Evolutionary conservation across 139 green algal species (phyloP).

Genomic region (Tetraselmis striata): DNA sequence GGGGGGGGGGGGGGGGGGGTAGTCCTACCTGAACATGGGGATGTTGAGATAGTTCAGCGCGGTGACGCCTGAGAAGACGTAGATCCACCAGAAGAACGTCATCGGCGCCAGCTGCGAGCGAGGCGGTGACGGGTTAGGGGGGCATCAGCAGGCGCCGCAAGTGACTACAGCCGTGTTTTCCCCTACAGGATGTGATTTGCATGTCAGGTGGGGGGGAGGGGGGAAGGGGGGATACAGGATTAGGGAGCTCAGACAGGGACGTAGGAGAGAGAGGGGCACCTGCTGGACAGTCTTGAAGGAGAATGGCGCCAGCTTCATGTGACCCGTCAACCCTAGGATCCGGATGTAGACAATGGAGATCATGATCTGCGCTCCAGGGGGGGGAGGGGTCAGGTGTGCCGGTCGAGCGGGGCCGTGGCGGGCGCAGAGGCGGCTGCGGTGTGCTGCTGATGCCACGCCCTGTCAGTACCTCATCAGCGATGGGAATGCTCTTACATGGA

Average conservation of each 20-base stretch:
- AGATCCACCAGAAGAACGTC: conserved; percentile 46
- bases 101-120: conserved; percentile 27
- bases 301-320: conserved; percentile 22
- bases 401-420: no score
- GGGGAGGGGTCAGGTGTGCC: no score
- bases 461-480: no score
- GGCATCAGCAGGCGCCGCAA: no score
- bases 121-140: no score
- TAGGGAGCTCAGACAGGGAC: not conserved
- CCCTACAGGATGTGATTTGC: no score
- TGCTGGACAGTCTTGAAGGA: not conserved
- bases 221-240: no score
- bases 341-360: conserved; percentile 37
- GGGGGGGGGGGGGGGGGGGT: not conserved
- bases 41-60: conserved; percentile 46
- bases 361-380: conserved; percentile 32
- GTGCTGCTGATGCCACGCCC: no score
- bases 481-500: no score
- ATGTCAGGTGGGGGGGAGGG: no score
- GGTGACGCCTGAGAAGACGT: conserved; percentile 43
- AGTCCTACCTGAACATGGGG: conserved; percentile 43
- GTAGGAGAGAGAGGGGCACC: not conserved
- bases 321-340: not conserved
- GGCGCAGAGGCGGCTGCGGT: no score
- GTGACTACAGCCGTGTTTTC: no score